Evolutionary conservation across 768 basidiomycete species (phyloP), one percentile per base, ranked within the genome.

Genomic region (Lyophyllum semitale): DNA sequence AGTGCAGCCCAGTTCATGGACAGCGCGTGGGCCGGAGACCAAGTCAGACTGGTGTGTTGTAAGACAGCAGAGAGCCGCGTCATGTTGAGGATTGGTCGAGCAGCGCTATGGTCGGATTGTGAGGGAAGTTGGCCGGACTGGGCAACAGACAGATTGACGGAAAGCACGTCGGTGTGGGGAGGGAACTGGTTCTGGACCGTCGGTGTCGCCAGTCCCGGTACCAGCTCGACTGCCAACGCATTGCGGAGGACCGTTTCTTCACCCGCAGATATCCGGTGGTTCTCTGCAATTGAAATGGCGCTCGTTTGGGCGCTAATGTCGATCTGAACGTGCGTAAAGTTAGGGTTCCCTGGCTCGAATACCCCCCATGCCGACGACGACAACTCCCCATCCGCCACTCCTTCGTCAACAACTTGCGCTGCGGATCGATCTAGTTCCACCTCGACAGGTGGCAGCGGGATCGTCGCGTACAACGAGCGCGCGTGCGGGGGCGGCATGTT

Each of bases 401-500:
- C 38, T 18, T 17, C 38, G 8, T 40, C 38, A 1, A 40, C 18
- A 18, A 7, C 9, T 15, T 26, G 30, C 26, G 8, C 22, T 15
- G 20, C 42, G 30, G 7, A 6, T 17, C 30, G 8, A 22, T 23
- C 50, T 18, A 26, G 11, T 7, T 40, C 46, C 20, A 1, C 50
- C 25, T 8, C 41, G 29, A 30, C 29, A 22, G 41, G 20, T 12
- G 57, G 57, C 12, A 58, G 48, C 15, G 57, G 57, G 13, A 58
- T 51, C 18, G 53, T 54, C 43, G 42, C 38, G 26, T 58, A 58
- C 30, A 58, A 4, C 18, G 53, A 33, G 15, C 52, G 35, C 0
- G 52, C 51, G 46, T 58, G 57, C 23, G 53, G 57, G 11, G 57
- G 57, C 13, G 57, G 57, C n/a, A 8, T 17, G 23, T 35, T 26